Percentiles rank a stretch among this genome's conserved stretches.
phyloP scores from a whole-genome alignment of 169 alveolate genomes.

The Cryptosporidium sp. region DNA sequence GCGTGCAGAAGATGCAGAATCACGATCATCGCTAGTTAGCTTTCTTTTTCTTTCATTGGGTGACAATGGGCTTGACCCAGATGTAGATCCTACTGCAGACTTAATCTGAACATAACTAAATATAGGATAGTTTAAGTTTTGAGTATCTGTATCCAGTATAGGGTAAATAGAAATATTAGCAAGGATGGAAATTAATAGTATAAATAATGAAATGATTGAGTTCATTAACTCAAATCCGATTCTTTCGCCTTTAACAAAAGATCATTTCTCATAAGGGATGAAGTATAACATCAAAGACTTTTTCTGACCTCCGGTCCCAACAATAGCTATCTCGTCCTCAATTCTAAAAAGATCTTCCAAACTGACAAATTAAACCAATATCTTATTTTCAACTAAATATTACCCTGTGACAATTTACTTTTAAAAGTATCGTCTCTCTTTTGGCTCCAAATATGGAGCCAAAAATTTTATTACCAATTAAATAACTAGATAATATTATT shows the following conservation, averaged over 20 bases:
- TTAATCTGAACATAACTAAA: background rate
- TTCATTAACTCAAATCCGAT: slow-evolving; percentile 19
- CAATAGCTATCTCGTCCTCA: too few species aligned
- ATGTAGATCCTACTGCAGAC: background rate
- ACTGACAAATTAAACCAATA: background rate
- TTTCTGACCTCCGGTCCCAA: background rate
- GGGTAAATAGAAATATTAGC: slow-evolving; percentile 12
- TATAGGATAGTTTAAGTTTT: background rate
- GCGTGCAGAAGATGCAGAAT: background rate
- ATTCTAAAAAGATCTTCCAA: background rate
- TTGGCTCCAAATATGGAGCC: slow-evolving; percentile 34
- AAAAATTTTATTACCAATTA: background rate
- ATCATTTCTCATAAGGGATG: background rate
- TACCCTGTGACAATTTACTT: background rate
- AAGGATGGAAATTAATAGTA: background rate
- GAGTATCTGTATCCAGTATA: background rate
- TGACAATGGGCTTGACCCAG: background rate
- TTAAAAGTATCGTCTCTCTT: slow-evolving; percentile 26
- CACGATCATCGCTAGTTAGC: background rate
- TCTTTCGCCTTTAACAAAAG: slow-evolving; percentile 3
- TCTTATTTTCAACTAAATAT: background rate
- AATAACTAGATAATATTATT: background rate
- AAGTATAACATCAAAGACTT: background rate
- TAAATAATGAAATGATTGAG: background rate
- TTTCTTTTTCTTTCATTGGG: slow-evolving; percentile 15